phyloP scores from a whole-genome alignment of 805 yeast species.

The Tetrapisispora namnaoensis region DNA sequence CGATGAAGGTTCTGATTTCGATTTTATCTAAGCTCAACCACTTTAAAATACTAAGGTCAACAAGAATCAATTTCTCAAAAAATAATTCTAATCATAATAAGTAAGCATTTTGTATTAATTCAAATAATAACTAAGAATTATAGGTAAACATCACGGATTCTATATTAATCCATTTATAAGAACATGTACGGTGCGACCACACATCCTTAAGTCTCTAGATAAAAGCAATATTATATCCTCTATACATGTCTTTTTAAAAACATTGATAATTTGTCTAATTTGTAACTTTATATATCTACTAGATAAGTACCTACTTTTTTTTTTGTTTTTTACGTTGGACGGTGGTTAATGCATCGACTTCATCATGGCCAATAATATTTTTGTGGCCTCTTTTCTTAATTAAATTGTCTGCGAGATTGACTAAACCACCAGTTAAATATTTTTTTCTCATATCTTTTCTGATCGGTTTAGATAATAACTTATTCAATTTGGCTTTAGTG shows the following conservation, averaged over 20 bases:
- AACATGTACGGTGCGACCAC: not conserved
- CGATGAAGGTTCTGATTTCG: conserved; percentile 33
- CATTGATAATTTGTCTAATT: not conserved
- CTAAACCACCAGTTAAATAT: conserved; percentile 70
- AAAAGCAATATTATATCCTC: not conserved
- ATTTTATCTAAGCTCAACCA: conserved; percentile 23
- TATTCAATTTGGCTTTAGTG: conserved; percentile 43
- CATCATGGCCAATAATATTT: conserved; percentile 59
- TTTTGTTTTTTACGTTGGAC: conserved; percentile 32
- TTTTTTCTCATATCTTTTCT: conserved; percentile 58
- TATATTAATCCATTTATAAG: too few species aligned
- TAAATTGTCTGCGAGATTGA: conserved; percentile 69
- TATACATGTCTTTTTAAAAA: not conserved
- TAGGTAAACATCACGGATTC: not conserved
- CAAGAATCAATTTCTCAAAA: not conserved
- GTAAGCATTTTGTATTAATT: not conserved
- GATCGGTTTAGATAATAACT: conserved; percentile 42
- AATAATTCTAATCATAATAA: not conserved
- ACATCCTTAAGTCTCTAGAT: not conserved
- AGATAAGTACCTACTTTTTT: not conserved
- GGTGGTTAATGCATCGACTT: conserved; percentile 57
- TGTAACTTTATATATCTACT: not conserved
- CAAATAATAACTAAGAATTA: not conserved
- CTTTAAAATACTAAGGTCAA: not conserved
- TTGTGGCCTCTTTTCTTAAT: conserved; percentile 58